Base-by-base conservation (phyloP, 768 basidiomycete species). In the Russula dissimulans region DNA sequence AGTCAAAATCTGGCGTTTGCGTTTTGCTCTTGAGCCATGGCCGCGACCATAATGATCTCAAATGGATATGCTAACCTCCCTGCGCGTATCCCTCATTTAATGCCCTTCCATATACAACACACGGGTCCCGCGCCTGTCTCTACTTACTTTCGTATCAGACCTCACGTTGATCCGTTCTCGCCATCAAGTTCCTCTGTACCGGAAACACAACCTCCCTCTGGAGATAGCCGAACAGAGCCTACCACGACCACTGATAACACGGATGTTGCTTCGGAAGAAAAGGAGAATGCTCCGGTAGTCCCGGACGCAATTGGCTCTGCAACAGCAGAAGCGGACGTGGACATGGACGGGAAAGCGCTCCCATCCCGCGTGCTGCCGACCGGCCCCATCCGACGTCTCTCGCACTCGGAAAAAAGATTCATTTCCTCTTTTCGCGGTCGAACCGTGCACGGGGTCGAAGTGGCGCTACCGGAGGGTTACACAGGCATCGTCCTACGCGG, bases 91-190 rank as follows among this genome's bases (percentile, higher is more conserved):
- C 89, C 87, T 1, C 78, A 84, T 68, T 77, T 94, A 34, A 90
- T 94, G 87, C 91, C 91, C 5, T 93, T 94, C 63, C 83, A 86
- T 65, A 83, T 92, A 49, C 72, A 77, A 12, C 82, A 90, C 70
- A 75, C 78, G 10, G 91, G 91, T 0, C 78, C 79, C 18, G 89
- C 90, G 1, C 83, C 85, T 5, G 75, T 92, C 17, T 86, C 85
- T 4, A 85, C 85, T 5, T 93, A 85, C 70, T 84, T 92, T 70
- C 79, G 78, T 47, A 76, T 85, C 54, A 78, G 78, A 56, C 70
- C 75, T 3, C 53, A 54, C 4, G 7, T 8, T 7, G 29, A 68
- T 67, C n/a, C 69, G 70, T 4, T 39, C 4, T 34, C 9, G 41
- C 18, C 34, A 22, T 26, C 48, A 26, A 9, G 7, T 38, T 2